Base-by-base conservation (phyloP, 768 basidiomycete genomes). In the Cyclocybe aegerita region DNA sequence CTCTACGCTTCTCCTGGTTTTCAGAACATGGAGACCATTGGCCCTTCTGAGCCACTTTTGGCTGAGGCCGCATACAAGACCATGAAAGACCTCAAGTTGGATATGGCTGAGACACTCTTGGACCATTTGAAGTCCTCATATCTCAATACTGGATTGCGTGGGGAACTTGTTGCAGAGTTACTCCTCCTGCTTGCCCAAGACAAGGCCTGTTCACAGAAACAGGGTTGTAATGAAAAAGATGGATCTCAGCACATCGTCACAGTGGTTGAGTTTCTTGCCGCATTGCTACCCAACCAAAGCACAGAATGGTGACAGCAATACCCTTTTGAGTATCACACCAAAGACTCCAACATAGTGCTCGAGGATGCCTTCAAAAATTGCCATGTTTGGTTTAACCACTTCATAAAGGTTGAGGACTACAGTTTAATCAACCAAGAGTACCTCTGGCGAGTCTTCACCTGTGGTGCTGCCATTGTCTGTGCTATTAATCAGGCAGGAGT, bases 381-480 rank as follows among this genome's bases (percentile, higher is more conserved):
- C 4, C 38, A 36, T 2, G 55, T 64, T 3, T 60, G 60, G 36
- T 68, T 68, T 60, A 70, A 59, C 44, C 66, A 70, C 49, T 65
- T 67, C 43, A 55, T 69, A 57, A 65, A 66, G 45, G 51, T 63
- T 29, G 34, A 58, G 30, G 53, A 65, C 23, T 38, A 14, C 17
- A 42, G 30, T 4, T 33, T 59, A 32, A 44, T 68, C 15, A 57
- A 60, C 49, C 49, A 39, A 35, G 31, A 53, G 31, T 59, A 49
- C 42, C 61, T 67, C 7, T 60, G 50, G 57, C 15, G 11, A 23
- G 38, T 62, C 34, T 51, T 65, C 41, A 45, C 46, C 32, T 61
- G 61, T 32, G 66, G 68, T 12, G 65, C 62, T 7, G 67, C 63
- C 15, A 46, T 62, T 36, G 11, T 68, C 43, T 69, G 68, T 50